These are phyloP conservation scores for Zymoseptoria tritici DNA, from an alignment of 2,329 filamentous ascomycete species.

Conservation along the genomic window DNA sequence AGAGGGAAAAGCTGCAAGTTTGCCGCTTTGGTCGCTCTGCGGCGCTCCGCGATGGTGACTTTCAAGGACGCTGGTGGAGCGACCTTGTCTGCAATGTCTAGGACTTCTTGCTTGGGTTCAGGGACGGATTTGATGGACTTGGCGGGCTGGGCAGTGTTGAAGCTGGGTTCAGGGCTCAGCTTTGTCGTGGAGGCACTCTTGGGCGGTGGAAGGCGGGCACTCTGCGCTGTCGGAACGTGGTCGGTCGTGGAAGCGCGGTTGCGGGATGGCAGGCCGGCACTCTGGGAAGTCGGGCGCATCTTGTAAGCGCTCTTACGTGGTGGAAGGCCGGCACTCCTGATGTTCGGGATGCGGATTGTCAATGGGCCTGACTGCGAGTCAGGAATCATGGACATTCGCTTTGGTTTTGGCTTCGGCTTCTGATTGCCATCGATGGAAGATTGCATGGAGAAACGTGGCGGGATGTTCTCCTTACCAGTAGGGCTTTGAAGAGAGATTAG, in stretches of 20 bases:
- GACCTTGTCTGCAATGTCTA: not conserved
- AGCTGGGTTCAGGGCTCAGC: not conserved
- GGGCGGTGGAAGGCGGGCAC: not conserved
- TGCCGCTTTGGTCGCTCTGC: constrained; percentile 7
- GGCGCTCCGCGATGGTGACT: not conserved
- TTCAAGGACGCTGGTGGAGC: not conserved
- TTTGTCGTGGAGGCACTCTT: not conserved
- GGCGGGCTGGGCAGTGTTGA: not conserved
- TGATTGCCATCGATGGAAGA: not conserved
- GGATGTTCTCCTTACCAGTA: constrained; percentile 57
- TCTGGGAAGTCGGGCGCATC: too few species aligned
- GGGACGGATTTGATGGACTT: not conserved
- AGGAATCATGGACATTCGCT: not conserved
- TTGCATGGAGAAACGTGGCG: constrained; percentile 35
- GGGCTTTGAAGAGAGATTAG: constrained; percentile 29
- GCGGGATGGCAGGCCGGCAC: not conserved
- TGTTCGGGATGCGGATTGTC: not conserved
- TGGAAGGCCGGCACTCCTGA: constrained; percentile 7
- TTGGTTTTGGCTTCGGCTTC: not conserved
- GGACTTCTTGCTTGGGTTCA: not conserved
- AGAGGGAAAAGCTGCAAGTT: constrained; percentile 40
- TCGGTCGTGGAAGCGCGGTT: not conserved
- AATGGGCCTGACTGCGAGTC: not conserved
- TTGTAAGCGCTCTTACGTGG: not conserved
- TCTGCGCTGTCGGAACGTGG: not conserved